Evolutionary conservation across 208 protist genomes (phyloP).

Genomic region (Trypanosoma caninum): DNA sequence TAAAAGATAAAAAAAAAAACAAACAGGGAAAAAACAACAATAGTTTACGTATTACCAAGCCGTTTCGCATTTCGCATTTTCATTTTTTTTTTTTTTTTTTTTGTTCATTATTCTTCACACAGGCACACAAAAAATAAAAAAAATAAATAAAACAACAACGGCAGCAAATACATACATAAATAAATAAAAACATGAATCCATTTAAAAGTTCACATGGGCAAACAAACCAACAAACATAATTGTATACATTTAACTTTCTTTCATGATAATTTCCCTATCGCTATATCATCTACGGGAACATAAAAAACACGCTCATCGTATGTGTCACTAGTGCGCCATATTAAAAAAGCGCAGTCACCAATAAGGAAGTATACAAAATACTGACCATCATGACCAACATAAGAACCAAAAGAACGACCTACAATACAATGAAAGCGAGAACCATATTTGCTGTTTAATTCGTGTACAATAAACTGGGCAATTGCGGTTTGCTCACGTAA

Average conservation of each 20-base stretch:
- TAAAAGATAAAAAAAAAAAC: too few relatives aligned
- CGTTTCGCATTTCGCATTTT: too few relatives aligned
- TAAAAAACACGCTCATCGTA: constrained; percentile 39
- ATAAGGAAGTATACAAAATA: constrained; percentile 99
- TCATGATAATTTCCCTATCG: not conserved
- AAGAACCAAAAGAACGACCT: constrained; percentile 99
- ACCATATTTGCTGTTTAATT: constrained; percentile 98
- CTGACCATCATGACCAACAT: constrained; percentile 98
- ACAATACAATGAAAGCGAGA: constrained; percentile 99
- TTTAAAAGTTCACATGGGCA: too few relatives aligned
- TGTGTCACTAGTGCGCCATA: constrained; percentile 90
- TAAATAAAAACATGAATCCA: not conserved
- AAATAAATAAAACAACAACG: not conserved
- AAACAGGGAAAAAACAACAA: too few relatives aligned
- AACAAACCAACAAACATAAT: too few relatives aligned
- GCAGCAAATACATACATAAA: not conserved
- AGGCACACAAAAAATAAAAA: not conserved
- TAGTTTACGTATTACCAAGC: too few relatives aligned
- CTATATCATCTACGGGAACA: constrained; percentile 20
- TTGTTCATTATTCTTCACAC: not conserved
- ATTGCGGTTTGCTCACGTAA: constrained; percentile 97
- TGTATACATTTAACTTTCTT: constrained; percentile 10
- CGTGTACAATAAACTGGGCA: constrained; percentile 99
- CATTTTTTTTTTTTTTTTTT: not conserved
- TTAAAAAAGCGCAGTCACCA: constrained; percentile 95